Evolutionary conservation across 768 basidiomycete genomes (phyloP), one percentile per base, ranked within the genome.

Genomic region (Butyriboletus loyo): DNA sequence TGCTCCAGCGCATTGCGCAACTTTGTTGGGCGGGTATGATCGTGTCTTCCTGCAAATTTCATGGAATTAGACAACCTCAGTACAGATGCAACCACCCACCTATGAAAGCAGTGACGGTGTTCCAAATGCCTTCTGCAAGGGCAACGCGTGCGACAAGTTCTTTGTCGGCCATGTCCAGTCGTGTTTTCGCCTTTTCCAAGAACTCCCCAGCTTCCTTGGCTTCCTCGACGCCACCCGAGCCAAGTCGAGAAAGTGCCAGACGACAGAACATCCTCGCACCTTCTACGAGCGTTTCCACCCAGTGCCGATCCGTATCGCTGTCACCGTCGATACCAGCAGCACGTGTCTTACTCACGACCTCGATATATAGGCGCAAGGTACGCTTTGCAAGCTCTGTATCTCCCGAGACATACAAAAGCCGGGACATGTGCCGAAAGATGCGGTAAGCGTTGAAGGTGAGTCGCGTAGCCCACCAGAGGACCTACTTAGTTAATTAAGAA

Each of bases 401-500:
- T 9, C 82, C 83, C 0, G 79, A 75, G 13, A 82, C 78, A 52
- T 83, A 81, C 15, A 90, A 70, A 2, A 95, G 70, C 1, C 87
- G 83, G 27, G 84, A 83, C 77, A 98, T 85, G 68, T 97, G 90
- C 1, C 95, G 85, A 49, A 91, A 80, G 8, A 98, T 74, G 9
- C 85, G 82, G 54, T 87, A 87, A 0, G 91, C 95, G 64, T 97
- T 94, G 76, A 98, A 97, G 0, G 96, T 98, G 21, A 94, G 79
- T 21, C 87, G 84, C 9, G 92, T 94, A 1, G 92, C 88, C 92
- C 92, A 94, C 89, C 92, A 96, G 2, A 98, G 78, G 21, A 92
- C 80, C 89, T 90, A 66, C 31, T 41, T 37, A 1, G n/a, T 13
- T 35, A 27, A 17, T 48, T 46, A 10, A 54, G 36, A 49, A 49